Base-by-base conservation (phyloP, 2,329 filamentous ascomycete genomes). In the Fusarium sp. region DNA sequence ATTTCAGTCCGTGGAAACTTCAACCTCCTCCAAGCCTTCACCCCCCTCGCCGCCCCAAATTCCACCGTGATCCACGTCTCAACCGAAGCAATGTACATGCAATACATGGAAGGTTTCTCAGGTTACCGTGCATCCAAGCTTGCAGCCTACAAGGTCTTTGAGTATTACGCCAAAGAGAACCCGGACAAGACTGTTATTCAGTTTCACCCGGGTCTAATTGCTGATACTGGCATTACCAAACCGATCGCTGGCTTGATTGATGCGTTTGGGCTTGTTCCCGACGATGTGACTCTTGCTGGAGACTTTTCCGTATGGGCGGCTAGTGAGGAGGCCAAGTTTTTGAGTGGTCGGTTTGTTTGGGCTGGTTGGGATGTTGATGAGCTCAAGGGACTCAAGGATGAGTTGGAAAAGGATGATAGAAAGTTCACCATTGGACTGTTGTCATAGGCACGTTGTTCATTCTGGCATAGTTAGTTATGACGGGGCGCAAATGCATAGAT, bases 361-460 rank as follows among this genome's bases (percentile, higher is more conserved):
- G 78, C 80, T 10, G 82, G 83, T 20, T 86, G 83, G 84, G 85
- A 86, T 71, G 79, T 85, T 0, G 78, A 83, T 38, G 84, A 86
- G 67, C 77, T 86, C 33, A 82, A 82, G 71, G 74, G 76, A 1
- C 72, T 74, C 36, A 78, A 77, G 4, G 73, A 76, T 23, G 77
- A 81, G 64, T 74, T 84, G 51, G 42, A 58, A 10, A 61, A 53
- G 10, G 65, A 71, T 4, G 40, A 60, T 44, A 53, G 51, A n/a
- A 74, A 58, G 38, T 66, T 75, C 23, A 74, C 74, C 2, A 40
- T 73, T 7, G 63, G 68, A 2, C 14, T 73, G 18, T 33, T 72
- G 23, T 2, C 34, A 11, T 69, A 29, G 25, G 8, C 9, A 14
- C 5, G 4, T 20, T 46, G 14, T n/a, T 4, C 20, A 10, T 25